These are phyloP conservation scores for Skeletonema costatum DNA, from an alignment of 108 stramenopile genomes.

Conservation along the genomic window DNA sequence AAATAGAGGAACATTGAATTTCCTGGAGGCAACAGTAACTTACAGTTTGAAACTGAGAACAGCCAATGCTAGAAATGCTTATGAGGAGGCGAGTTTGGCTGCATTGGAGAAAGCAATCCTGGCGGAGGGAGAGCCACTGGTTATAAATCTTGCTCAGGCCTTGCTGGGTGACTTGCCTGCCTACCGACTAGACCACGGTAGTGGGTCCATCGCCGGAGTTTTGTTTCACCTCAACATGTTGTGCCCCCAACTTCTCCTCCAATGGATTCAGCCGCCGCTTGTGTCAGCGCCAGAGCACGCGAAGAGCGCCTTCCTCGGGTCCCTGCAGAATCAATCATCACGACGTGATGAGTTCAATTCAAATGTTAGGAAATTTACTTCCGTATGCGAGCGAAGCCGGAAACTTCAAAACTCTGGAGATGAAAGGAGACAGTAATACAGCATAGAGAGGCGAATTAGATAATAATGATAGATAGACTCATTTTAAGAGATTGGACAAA, in stretches of 20 bases:
- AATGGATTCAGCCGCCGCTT: constrained; percentile 74
- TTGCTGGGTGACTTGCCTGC: constrained; percentile 83
- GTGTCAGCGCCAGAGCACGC: constrained; percentile 58
- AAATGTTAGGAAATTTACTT: constrained; percentile 66
- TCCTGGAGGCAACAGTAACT: constrained; percentile 70
- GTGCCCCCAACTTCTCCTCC: constrained; percentile 59
- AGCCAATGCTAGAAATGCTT: constrained; percentile 26
- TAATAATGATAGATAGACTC: background rate
- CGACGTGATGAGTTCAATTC: constrained; percentile 73
- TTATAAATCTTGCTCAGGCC: constrained; percentile 62
- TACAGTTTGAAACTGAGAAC: constrained; percentile 62
- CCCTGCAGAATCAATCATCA: constrained; percentile 50
- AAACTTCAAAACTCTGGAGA: constrained; percentile 31
- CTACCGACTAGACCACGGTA: constrained; percentile 64
- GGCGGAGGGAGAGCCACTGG: constrained; percentile 70
- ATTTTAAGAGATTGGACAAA: background rate
- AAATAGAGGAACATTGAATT: constrained; percentile 83
- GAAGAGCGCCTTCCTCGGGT: constrained; percentile 60
- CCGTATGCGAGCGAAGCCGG: constrained; percentile 67
- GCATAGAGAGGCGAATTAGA: background rate
- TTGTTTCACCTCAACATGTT: constrained; percentile 78
- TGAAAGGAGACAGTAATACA: constrained; percentile 2
- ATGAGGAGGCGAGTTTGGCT: constrained; percentile 38
- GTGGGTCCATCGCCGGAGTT: constrained; percentile 75
- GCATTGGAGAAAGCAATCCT: constrained; percentile 66